phyloP scores from a whole-genome alignment of 306 rosid genomes.

The Trichosanthes cucumerina region DNA sequence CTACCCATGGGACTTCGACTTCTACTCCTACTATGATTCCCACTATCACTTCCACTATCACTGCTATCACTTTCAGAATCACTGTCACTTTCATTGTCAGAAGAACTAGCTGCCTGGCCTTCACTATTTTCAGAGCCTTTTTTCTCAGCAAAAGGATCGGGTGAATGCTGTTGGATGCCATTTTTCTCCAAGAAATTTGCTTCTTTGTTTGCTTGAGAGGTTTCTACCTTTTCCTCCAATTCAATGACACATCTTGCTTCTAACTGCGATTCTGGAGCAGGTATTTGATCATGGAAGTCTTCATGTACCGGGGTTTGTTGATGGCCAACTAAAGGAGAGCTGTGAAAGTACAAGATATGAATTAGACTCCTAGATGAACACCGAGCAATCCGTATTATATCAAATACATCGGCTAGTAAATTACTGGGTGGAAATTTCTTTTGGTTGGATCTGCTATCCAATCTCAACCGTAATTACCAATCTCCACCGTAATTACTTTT shows the following conservation, averaged over 20 bases:
- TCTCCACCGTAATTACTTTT: neutral
- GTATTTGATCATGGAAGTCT: slow-evolving; percentile 43
- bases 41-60: slow-evolving; percentile 79
- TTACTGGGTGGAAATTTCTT: neutral
- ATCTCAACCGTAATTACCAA: neutral
- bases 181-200: slow-evolving; percentile 34
- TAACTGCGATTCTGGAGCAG: slow-evolving; percentile 34
- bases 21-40: slow-evolving; percentile 73
- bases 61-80: slow-evolving; percentile 89
- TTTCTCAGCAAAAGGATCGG: slow-evolving; percentile 46
- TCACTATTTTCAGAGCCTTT: slow-evolving; percentile 58
- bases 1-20: slow-evolving; percentile 67
- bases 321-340: slow-evolving; percentile 71
- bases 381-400: neutral
- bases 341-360: slow-evolving; percentile 19
- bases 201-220: slow-evolving; percentile 41
- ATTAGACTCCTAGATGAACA: slow-evolving; percentile 14
- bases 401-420: neutral
- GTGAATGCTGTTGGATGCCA: slow-evolving; percentile 48
- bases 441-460: neutral
- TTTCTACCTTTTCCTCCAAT: slow-evolving; percentile 36
- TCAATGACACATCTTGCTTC: slow-evolving; percentile 40
- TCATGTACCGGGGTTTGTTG: slow-evolving; percentile 38
- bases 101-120: slow-evolving; percentile 63
- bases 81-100: slow-evolving; percentile 80